Evolutionary conservation across 2,329 filamentous ascomycete genomes (phyloP), one percentile per base, ranked within the genome.

Genomic region (Raffaelea deltoideospora): DNA sequence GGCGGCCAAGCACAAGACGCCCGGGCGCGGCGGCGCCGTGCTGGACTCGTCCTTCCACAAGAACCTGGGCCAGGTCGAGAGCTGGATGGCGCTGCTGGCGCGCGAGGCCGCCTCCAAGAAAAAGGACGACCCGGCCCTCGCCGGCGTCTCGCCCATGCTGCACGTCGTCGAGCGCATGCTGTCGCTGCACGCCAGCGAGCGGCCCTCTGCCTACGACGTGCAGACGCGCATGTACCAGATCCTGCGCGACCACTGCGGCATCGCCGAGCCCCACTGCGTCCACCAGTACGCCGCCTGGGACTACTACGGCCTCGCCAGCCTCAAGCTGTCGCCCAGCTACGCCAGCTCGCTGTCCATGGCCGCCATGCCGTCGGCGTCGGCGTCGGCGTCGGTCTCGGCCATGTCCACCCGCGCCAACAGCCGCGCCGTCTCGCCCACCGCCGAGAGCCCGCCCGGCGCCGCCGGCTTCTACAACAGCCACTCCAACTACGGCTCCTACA

Each of bases 1-100:
- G 6, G 67, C 72, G 1, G 67, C 71, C 4, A 77, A 76, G 49
- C 73, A 79, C 50, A 76, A 75, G 50, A 67, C 58, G 29, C 54
- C 65, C 13, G 66, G 67, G 0, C 59, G 69, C 19, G 72, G 72
- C 22, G 73, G 72, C 11, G 74, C 72, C 6, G 67, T 77, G 2
- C 64, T 68, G 8, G 79, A 85, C 54, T 67, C 76, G 0, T 81
- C 76, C 1, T 86, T 81, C 53, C 79, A 85, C 53, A 69, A 70
- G 44, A 82, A 84, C 46, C 60, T 79, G 1, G 66, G 70, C 14
- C 77, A 80, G 52, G 66, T 84, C 3, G 70, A 79, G 43, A 63
- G 63, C 13, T 86, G 80, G 80, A 78, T 82, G 60, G 58, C 60
- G 1, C 56, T 55, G 3, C 56, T 83, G 5, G 69, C 71, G 23